These are phyloP conservation scores for Lotmaria passim DNA, from an alignment of 208 protist species.

Conservation along the genomic window DNA sequence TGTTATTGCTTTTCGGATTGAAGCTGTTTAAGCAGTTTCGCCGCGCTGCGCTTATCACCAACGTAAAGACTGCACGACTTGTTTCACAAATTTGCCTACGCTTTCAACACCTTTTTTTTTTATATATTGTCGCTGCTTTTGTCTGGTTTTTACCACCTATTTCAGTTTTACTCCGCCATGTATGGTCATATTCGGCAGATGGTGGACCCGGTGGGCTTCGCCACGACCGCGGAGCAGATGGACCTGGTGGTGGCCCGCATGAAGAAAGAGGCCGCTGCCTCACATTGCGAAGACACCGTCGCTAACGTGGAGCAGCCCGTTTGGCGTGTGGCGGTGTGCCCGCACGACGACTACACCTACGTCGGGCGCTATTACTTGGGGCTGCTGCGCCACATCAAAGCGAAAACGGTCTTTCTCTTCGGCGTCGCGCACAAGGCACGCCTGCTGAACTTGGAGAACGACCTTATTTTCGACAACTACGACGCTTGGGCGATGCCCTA, in stretches of 20 bases:
- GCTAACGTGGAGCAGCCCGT: constrained; percentile 2
- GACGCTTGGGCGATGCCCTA: constrained; percentile 33
- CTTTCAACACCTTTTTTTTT: too few species aligned
- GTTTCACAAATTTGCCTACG: too few species aligned
- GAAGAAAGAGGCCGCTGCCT: constrained; percentile 12
- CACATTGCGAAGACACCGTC: constrained; percentile 11
- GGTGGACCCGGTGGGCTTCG: constrained; percentile 33
- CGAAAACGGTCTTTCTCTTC: constrained; percentile 37
- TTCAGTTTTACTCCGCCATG: not conserved
- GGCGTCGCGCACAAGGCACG: constrained; percentile 29
- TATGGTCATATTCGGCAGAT: constrained; percentile 8
- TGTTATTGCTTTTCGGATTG: too few species aligned
- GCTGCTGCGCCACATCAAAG: constrained; percentile 22
- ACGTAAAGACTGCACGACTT: too few species aligned
- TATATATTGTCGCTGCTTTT: not conserved
- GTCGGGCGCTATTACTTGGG: constrained; percentile 28
- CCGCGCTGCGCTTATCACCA: too few species aligned
- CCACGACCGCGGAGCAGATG: constrained; percentile 31
- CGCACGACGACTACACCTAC: constrained; percentile 37
- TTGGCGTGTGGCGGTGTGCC: constrained; percentile 34
- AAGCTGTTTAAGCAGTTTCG: too few species aligned
- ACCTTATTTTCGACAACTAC: constrained; percentile 33
- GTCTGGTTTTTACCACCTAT: not conserved
- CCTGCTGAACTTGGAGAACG: constrained; percentile 26
- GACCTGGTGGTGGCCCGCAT: constrained; percentile 22